These are phyloP conservation scores for Apium graveolens DNA, from an alignment of 129 eudicot species.

Conservation along the genomic window DNA sequence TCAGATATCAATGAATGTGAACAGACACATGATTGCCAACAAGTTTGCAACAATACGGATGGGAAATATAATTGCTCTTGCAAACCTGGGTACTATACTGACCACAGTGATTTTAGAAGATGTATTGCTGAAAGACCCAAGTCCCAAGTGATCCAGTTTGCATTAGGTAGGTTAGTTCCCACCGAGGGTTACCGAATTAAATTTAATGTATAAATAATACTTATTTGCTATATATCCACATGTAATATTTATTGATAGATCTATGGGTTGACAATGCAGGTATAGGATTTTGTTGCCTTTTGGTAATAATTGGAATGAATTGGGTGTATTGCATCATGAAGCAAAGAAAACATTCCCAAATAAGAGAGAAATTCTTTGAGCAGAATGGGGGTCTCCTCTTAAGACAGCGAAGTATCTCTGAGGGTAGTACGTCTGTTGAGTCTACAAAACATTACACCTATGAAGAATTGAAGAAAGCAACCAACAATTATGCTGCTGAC, in stretches of 20 bases:
- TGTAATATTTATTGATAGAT: too few species aligned
- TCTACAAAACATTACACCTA: conserved; percentile 30
- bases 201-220: not conserved
- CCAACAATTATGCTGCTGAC: conserved; percentile 32
- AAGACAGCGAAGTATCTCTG: conserved; percentile 27
- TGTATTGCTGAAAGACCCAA: conserved; percentile 14
- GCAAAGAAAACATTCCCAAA: conserved; percentile 24
- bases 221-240: not conserved
- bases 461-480: conserved; percentile 38
- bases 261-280: conserved; percentile 3
- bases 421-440: conserved; percentile 19
- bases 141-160: conserved; percentile 10
- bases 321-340: conserved; percentile 27
- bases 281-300: conserved; percentile 29
- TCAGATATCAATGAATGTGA: conserved; percentile 52
- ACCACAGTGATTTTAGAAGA: conserved; percentile 8
- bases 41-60: conserved; percentile 24
- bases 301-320: conserved; percentile 26
- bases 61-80: conserved; percentile 34
- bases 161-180: conserved; percentile 16
- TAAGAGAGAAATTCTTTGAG: conserved; percentile 31
- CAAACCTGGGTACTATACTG: conserved; percentile 10
- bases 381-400: conserved; percentile 34
- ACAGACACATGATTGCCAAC: conserved; percentile 19
- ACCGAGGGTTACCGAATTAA: too few species aligned